phyloP scores from a whole-genome alignment of 1,284 basidiomycete species.

The Ceratobasidium sp. region DNA sequence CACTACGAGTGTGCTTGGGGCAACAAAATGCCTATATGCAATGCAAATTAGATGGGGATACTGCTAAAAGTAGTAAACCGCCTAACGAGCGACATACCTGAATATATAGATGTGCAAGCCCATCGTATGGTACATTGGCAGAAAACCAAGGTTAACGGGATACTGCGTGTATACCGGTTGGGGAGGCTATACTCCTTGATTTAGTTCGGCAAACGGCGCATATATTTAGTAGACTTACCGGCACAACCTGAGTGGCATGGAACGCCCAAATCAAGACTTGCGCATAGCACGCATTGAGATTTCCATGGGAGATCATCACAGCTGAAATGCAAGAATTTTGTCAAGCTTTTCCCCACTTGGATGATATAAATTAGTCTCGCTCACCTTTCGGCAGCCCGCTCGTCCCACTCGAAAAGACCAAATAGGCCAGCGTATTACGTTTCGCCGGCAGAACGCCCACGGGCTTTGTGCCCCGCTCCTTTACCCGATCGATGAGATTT shows the following conservation, averaged over 20 bases:
- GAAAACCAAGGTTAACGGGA: conserved; percentile 63
- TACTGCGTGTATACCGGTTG: conserved; percentile 56
- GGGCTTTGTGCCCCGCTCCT: conserved; percentile 15
- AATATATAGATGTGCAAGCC: conserved; percentile 68
- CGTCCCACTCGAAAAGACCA: conserved; percentile 81
- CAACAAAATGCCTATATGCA: conserved; percentile 54
- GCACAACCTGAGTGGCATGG: conserved; percentile 28
- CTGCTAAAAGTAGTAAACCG: neutral
- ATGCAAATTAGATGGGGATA: neutral
- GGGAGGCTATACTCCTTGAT: conserved; percentile 52
- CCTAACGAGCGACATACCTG: conserved; percentile 47
- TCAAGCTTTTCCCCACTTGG: neutral
- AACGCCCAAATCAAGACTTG: conserved; percentile 55
- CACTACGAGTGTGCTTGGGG: conserved; percentile 62
- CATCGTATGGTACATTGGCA: conserved; percentile 76
- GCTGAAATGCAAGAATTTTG: conserved; percentile 55
- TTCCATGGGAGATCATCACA: conserved; percentile 80
- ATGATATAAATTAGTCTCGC: conserved; percentile 37
- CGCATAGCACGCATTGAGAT: conserved; percentile 63
- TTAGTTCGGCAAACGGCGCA: neutral
- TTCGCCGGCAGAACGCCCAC: conserved; percentile 58
- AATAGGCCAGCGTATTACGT: conserved; percentile 71
- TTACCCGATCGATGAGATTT: conserved; percentile 16
- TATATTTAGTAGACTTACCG: neutral
- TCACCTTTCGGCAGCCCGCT: conserved; percentile 79